These are phyloP conservation scores for Pythium pyrilobum DNA, from an alignment of 352 stramenopile species.

Conservation along the genomic window DNA sequence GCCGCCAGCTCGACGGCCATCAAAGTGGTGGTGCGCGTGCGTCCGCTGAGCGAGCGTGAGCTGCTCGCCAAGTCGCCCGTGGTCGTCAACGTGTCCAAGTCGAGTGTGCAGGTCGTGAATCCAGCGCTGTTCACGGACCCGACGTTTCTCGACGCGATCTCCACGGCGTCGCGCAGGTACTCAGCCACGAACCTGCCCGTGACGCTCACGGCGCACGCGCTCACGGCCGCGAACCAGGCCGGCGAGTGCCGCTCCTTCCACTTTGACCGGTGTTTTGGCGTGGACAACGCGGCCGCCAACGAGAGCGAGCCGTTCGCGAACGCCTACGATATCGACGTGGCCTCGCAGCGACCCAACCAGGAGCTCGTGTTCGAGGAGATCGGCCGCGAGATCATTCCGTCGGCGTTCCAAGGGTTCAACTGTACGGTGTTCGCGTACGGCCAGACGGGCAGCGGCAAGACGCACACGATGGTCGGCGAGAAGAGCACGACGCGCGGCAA, in stretches of 20 bases:
- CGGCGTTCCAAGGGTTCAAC: slow-evolving; percentile 79
- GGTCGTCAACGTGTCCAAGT: slow-evolving; percentile 44
- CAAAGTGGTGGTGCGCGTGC: slow-evolving; percentile 69
- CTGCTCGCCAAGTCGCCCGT: slow-evolving; percentile 37
- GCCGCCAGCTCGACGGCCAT: slow-evolving; percentile 30
- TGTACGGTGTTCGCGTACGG: slow-evolving; percentile 81
- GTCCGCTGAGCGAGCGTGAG: slow-evolving; percentile 59
- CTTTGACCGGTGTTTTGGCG: slow-evolving; percentile 76
- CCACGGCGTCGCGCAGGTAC: slow-evolving; percentile 18
- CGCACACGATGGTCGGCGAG: slow-evolving; percentile 81
- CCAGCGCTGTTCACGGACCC: slow-evolving; percentile 54
- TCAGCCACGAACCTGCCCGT: slow-evolving; percentile 18
- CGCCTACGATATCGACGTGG: slow-evolving; percentile 35
- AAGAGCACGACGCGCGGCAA: slow-evolving; percentile 45
- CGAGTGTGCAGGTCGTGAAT: slow-evolving; percentile 58
- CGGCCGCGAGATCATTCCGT: slow-evolving; percentile 57
- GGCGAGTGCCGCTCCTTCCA: slow-evolving; percentile 65
- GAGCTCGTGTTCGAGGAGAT: slow-evolving; percentile 76
- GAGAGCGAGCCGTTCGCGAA: slow-evolving; percentile 34
- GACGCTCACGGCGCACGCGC: slow-evolving; percentile 22
- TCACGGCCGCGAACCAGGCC: slow-evolving; percentile 29
- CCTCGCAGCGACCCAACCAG: slow-evolving; percentile 50
- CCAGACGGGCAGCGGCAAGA: slow-evolving; percentile 79
- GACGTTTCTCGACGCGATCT: slow-evolving; percentile 38
- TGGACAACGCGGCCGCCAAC: slow-evolving; percentile 22